These are phyloP conservation scores for Dothistroma septosporum DNA, from an alignment of 2,329 filamentous ascomycete species.

Conservation along the genomic window DNA sequence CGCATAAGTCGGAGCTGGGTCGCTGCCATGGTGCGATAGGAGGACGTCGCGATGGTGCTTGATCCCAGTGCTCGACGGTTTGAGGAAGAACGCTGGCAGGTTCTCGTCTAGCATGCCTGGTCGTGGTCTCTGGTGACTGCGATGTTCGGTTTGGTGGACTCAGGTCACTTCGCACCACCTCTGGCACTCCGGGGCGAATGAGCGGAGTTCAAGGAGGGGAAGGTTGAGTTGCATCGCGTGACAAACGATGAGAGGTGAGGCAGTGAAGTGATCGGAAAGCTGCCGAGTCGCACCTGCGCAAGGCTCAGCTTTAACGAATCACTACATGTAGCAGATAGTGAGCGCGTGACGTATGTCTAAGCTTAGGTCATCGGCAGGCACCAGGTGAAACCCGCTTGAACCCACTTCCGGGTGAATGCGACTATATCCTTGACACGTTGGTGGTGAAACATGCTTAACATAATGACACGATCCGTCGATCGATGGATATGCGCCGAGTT, in stretches of 20 bases:
- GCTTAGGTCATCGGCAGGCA: neutral
- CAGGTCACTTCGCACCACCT: neutral
- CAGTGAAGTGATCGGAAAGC: neutral
- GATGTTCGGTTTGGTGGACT: neutral
- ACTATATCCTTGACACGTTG: neutral
- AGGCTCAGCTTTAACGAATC: slow-evolving; percentile 1
- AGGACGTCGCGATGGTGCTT: slow-evolving; percentile 53
- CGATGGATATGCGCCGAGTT: too few species aligned
- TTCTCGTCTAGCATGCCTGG: slow-evolving; percentile 46
- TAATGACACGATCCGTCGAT: neutral
- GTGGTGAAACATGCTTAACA: neutral
- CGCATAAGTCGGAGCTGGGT: slow-evolving; percentile 75
- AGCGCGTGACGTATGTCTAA: neutral
- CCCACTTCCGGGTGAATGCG: neutral
- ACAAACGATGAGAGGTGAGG: neutral
- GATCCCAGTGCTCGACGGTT: slow-evolving; percentile 47
- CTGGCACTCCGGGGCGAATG: neutral
- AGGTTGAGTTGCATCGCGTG: neutral
- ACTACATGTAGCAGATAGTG: neutral
- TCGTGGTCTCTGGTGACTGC: neutral
- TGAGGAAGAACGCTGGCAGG: slow-evolving; percentile 68
- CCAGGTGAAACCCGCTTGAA: neutral
- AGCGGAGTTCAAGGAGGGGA: neutral
- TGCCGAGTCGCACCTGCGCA: neutral
- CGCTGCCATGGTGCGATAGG: slow-evolving; percentile 69